A percentile compares a stretch with the other conserved stretches of the same genome.
Conservation (phyloP, 1,284 basidiomycete species). For the Microbotryum silenes-acaulis region DNA sequence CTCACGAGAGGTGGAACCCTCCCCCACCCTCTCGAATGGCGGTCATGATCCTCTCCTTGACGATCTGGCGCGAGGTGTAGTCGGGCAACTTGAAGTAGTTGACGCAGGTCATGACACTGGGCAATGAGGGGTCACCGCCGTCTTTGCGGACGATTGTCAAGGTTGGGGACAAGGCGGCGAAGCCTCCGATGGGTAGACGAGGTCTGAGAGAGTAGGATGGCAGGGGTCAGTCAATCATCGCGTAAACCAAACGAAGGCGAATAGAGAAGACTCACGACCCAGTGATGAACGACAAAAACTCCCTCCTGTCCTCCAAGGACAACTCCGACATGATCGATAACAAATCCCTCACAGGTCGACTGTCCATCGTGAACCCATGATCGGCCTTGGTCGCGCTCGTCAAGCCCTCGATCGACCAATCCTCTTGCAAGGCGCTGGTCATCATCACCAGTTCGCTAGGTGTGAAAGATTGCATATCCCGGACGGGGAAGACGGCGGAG, state of each 20-base stretch:
- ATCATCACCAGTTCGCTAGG: constrained; percentile 87
- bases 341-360: constrained; percentile 75
- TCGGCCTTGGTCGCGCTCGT: constrained; percentile 89
- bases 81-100: constrained; percentile 87
- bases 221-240: too few relatives aligned
- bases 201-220: constrained; percentile 21
- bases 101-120: constrained; percentile 95
- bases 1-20: constrained; percentile 68
- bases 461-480: constrained; percentile 83
- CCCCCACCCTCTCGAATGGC: constrained; percentile 87
- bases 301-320: constrained; percentile 62
- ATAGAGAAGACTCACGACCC: constrained; percentile 52
- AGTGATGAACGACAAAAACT: constrained; percentile 93
- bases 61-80: constrained; percentile 72
- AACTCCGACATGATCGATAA: constrained; percentile 80
- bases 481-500: constrained; percentile 78
- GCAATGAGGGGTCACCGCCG: constrained; percentile 57
- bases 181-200: constrained; percentile 69
- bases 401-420: constrained; percentile 85
- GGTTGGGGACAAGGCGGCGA: constrained; percentile 86
- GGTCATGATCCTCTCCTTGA: constrained; percentile 66
- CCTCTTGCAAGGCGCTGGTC: constrained; percentile 90
- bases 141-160: constrained; percentile 96
- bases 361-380: constrained; percentile 94
- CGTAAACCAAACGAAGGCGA: too few relatives aligned